Evolutionary conservation across 1,139 yeast species (phyloP), one percentile per base, ranked within the genome.

Genomic region (Protomyces macrosporus): DNA sequence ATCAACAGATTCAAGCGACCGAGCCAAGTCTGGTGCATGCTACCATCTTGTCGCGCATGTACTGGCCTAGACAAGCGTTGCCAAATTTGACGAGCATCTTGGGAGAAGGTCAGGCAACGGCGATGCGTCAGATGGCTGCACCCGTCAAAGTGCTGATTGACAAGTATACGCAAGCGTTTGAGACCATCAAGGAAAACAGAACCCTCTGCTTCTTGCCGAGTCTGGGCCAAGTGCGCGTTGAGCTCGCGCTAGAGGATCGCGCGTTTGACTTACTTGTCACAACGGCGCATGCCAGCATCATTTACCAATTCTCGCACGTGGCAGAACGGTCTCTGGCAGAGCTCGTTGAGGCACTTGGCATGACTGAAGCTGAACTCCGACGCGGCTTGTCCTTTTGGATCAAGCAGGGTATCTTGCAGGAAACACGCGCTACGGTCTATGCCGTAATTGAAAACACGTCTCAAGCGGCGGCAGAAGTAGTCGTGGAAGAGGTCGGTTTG

Each of bases 221-320:
- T 48, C 75, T 84, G 65, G 96, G 97, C 0, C 72, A 76, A 0
- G 91, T 88, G 0, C 80, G 79, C 12, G 69, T 93, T 1, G 82
- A 82, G 4, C 74, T 93, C 7, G 82, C 79, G 39, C 75, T 87
- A 48, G 78, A 77, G 3, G 84, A 82, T 34, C 74, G 79, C 7
- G 72, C 70, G 0, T 65, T 76, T 23, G 71, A 71, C 0, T 80
- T 81, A 67, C 76, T 77, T 4, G 96, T 88, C 0, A 74, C 86
- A 0, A 86, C 96, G 0, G 87, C 83, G 39, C 84, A 86, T 68
- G 95, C 95, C 0, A 78, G 87, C 0, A 82, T 87, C 2, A 81
- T 88, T 23, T 74, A 78, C 23, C 73, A 81, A 48, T 88, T 88
- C 70, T 77, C 82, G 64, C 81, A 76, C 1, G 71, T 71, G 10